Evolutionary conservation across 768 basidiomycete species (phyloP), one percentile per base, ranked within the genome.

Genomic region (Auricularia auricula-judae): DNA sequence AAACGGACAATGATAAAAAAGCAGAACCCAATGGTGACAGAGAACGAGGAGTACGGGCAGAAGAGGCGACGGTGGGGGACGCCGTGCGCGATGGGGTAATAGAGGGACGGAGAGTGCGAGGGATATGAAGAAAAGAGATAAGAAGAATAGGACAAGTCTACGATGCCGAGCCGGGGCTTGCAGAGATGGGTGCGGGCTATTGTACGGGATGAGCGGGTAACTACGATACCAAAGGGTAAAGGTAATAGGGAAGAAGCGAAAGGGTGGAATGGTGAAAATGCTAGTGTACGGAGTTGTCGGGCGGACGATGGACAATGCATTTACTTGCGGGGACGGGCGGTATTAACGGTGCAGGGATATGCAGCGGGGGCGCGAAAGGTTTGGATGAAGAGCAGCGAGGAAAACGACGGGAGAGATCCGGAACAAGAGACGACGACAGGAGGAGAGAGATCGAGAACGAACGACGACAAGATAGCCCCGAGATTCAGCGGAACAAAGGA

Each of bases 61-160:
- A 66, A 65, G 63, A 71, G 64, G 67, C 66, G 68, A 61, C 43
- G 62, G 62, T 35, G 62, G 62, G 65, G 43, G 36, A 58, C 36
- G 36, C 61, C 47, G 33, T 65, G 53, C 23, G 62, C 56, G 43
- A 53, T 44, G 16, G 66, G 47, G 35, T 3, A 21, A 65, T 58
- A 33, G 59, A 61, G 67, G 70, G 75, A 71, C 61, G 65, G 66
- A 36, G 61, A 63, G 5, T 87, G 87, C 47, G 87, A 88, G 54
- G 86, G 74, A n/a, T 87, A 85, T 51, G 86, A 81, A 66, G 14
- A 8, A n/a, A 33, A 8, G 0, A 42, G 12, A 42, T 7, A 42
- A 42, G 39, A 42, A 14, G 39, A 42, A 42, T 42, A 42, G 7
- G 39, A 42, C 39, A 35, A 62, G 39, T 61, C 44, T 59, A 59